Evolutionary conservation across 2,329 filamentous ascomycete genomes (phyloP).

Genomic region (Colletotrichum sidae): DNA sequence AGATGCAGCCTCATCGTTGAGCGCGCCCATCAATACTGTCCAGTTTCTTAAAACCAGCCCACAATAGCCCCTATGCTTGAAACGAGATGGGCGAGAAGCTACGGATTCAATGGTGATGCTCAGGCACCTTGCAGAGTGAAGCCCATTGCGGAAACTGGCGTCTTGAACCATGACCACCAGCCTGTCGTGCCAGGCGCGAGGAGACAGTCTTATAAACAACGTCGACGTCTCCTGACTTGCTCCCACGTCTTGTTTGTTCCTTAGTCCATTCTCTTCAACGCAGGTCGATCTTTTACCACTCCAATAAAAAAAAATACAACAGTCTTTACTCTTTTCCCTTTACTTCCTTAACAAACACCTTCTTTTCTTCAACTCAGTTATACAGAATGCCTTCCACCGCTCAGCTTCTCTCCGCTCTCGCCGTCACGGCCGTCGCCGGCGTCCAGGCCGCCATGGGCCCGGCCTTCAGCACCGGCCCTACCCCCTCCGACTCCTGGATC

Average conservation of each 20-base stretch:
- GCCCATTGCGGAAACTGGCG: no score
- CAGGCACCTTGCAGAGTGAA: no score
- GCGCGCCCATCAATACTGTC: neutral
- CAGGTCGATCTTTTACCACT: no score
- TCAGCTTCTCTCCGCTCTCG: constrained; percentile 28
- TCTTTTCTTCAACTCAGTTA: neutral
- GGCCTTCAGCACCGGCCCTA: constrained; percentile 57
- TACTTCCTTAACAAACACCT: neutral
- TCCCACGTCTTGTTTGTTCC: no score
- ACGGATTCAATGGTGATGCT: neutral
- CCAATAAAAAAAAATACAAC: neutral
- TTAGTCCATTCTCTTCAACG: no score
- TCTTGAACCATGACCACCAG: no score
- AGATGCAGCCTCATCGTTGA: constrained; percentile 9
- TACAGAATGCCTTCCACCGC: constrained; percentile 25
- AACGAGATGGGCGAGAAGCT: constrained; percentile 8
- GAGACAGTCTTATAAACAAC: no score
- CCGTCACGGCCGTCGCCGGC: constrained; percentile 22
- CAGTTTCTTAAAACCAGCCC: neutral
- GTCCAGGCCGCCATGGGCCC: constrained; percentile 48
- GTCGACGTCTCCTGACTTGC: no score
- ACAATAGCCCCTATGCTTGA: constrained; percentile 18
- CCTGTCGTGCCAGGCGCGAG: no score
- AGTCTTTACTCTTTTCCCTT: constrained; percentile 4
- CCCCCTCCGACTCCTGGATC: constrained; percentile 53